phyloP scores from a whole-genome alignment of 2,329 filamentous ascomycete genomes.

The Esteya vermicola region DNA sequence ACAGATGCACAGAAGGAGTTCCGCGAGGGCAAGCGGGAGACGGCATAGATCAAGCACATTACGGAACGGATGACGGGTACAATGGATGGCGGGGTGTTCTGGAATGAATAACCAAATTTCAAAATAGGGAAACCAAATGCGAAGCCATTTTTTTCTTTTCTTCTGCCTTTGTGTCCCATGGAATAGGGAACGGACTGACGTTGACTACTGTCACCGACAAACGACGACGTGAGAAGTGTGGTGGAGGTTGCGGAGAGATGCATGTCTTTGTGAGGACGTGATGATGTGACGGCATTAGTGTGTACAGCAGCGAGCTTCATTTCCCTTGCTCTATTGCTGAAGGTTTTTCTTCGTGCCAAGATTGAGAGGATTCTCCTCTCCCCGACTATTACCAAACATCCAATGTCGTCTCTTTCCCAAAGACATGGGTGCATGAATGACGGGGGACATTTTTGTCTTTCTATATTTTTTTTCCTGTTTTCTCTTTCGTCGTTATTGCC shows the following conservation, averaged over 20 bases:
- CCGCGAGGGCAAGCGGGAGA: constrained; percentile 55
- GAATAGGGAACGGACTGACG: no score
- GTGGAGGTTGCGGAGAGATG: background rate
- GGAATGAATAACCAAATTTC: constrained; percentile 2
- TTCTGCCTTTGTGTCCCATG: no score
- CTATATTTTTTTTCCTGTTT: background rate
- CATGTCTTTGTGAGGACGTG: background rate
- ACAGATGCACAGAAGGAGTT: constrained; percentile 68
- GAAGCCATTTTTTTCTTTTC: constrained; percentile 2
- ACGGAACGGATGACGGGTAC: no score
- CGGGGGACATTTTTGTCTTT: constrained; percentile 27
- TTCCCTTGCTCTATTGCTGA: constrained; percentile 35
- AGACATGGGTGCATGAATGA: constrained; percentile 42
- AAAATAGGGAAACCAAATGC: constrained; percentile 3
- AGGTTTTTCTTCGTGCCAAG: constrained; percentile 43
- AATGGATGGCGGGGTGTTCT: no score
- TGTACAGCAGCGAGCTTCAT: constrained; percentile 41
- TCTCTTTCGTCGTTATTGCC: no score
- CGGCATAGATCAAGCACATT: no score
- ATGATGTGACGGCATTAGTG: constrained; percentile 36
- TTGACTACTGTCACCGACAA: no score
- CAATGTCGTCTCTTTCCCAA: constrained; percentile 23
- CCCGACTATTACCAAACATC: constrained; percentile 46
- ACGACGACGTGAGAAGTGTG: no score
- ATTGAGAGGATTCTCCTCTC: constrained; percentile 20